These are phyloP conservation scores for Malassezia arunalokei DNA, from an alignment of 1,284 basidiomycete genomes.

Conservation along the genomic window DNA sequence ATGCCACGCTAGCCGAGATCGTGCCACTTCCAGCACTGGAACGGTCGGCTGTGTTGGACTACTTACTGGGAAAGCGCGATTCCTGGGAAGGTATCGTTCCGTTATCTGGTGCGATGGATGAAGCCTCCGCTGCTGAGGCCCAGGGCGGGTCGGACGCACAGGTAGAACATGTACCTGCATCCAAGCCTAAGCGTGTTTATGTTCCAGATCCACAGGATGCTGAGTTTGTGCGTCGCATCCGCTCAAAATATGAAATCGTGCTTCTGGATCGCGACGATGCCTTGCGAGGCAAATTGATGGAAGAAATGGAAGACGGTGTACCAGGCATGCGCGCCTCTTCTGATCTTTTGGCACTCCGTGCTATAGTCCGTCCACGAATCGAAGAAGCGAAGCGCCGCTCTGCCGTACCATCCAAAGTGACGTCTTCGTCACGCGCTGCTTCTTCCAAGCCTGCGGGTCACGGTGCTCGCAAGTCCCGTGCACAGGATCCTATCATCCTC, in stretches of 20 bases:
- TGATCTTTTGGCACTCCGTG: slow-evolving; percentile 23
- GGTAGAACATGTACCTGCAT: not conserved
- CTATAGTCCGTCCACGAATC: slow-evolving; percentile 22
- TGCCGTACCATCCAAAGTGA: slow-evolving; percentile 17
- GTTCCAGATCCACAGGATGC: slow-evolving; percentile 30
- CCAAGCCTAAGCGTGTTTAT: slow-evolving; percentile 19
- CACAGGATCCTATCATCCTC: slow-evolving; percentile 71
- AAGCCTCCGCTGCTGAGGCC: not conserved
- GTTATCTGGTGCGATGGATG: not conserved
- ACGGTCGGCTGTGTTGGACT: slow-evolving; percentile 32
- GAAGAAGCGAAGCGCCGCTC: slow-evolving; percentile 22
- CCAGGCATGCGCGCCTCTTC: not conserved
- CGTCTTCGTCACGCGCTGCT: slow-evolving; percentile 10
- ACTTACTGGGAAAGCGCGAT: slow-evolving; percentile 27
- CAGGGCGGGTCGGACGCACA: not conserved
- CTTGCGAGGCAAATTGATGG: slow-evolving; percentile 18
- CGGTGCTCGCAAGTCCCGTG: slow-evolving; percentile 28
- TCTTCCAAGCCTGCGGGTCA: not conserved
- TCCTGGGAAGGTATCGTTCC: slow-evolving; percentile 31
- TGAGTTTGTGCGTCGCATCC: slow-evolving; percentile 39
- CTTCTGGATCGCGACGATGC: slow-evolving; percentile 32
- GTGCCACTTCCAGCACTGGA: slow-evolving; percentile 32
- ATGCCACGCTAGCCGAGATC: slow-evolving; percentile 27
- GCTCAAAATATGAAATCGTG: slow-evolving; percentile 28
- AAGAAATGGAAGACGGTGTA: not conserved